A percentile compares a stretch with the other conserved stretches of the same genome.
phyloP scores from a whole-genome alignment of 352 stramenopile genomes.

The Stephanocyclus meneghinianus region DNA sequence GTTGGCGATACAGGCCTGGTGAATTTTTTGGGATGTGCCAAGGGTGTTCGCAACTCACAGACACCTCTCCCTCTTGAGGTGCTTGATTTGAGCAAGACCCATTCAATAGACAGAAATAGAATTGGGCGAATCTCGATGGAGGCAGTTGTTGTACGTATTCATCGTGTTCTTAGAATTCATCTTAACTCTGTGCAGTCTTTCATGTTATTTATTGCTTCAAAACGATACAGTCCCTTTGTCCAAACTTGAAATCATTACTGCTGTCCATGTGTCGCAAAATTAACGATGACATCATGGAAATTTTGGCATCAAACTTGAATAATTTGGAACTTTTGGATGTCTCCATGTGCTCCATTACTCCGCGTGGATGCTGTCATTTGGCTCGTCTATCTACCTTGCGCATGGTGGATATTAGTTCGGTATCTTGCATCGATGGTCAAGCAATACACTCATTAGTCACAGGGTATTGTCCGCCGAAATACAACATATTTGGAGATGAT shows the following conservation, averaged over 20 bases:
- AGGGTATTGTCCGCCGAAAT: background rate
- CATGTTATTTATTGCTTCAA: background rate
- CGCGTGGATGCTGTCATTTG: constrained; percentile 24
- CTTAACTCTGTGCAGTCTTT: background rate
- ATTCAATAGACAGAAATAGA: constrained; percentile 5
- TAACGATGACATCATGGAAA: constrained; percentile 35
- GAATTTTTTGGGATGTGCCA: constrained; percentile 17
- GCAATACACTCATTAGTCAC: constrained; percentile 29
- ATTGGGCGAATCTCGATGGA: constrained; percentile 14
- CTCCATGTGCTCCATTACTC: constrained; percentile 41
- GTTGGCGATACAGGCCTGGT: constrained; percentile 20
- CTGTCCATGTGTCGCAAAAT: constrained; percentile 33
- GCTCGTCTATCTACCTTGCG: constrained; percentile 22
- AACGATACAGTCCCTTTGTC: constrained; percentile 19
- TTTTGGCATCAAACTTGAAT: constrained; percentile 13
- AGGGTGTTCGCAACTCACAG: background rate
- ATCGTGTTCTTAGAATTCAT: background rate
- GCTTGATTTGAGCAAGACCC: constrained; percentile 35
- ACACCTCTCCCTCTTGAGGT: constrained; percentile 15
- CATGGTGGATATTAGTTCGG: constrained; percentile 42
- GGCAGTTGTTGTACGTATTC: constrained; percentile 19
- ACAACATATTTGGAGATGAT: constrained; percentile 15
- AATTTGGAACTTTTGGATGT: constrained; percentile 30
- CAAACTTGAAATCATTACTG: constrained; percentile 22
- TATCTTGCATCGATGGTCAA: constrained; percentile 19